Evolutionary conservation across 345 rosid species (phyloP).

Genomic region (Linum lewisii): DNA sequence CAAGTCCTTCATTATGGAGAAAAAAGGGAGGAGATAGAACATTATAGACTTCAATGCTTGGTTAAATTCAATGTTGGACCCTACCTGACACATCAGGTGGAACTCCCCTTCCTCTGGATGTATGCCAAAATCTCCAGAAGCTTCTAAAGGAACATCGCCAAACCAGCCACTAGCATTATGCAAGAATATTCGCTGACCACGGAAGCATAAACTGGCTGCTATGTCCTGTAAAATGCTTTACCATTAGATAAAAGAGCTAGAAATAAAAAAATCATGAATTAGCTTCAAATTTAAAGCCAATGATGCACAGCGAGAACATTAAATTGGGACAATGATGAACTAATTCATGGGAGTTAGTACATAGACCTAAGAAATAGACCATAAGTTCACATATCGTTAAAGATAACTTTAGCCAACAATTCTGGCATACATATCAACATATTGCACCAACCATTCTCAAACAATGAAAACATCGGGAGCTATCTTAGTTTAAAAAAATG

Average conservation of each 20-base stretch:
- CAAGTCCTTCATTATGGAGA: neutral
- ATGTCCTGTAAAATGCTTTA: slow-evolving; percentile 44
- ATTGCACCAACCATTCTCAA: no score
- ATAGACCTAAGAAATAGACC: no score
- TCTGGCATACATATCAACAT: no score
- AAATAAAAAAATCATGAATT: neutral
- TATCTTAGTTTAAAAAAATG: neutral
- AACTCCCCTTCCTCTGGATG: slow-evolving; percentile 98
- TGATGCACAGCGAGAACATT: no score
- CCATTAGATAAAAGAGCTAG: neutral
- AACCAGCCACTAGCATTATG: slow-evolving; percentile 92
- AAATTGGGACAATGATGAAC: no score
- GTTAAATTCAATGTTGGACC: slow-evolving; percentile 1
- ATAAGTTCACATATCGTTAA: no score
- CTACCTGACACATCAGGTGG: slow-evolving; percentile 97
- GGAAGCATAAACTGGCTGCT: slow-evolving; percentile 77
- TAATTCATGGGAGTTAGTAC: no score
- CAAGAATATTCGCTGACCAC: slow-evolving; percentile 85
- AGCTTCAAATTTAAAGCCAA: no score
- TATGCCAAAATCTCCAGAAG: slow-evolving; percentile 96
- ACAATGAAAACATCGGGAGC: no score
- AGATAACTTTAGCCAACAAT: no score
- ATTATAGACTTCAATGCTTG: neutral
- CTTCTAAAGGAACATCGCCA: slow-evolving; percentile 91
- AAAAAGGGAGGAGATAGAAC: neutral